Conservation (phyloP, 164 flowering plant species). For the Paratinospora sagittata region DNA sequence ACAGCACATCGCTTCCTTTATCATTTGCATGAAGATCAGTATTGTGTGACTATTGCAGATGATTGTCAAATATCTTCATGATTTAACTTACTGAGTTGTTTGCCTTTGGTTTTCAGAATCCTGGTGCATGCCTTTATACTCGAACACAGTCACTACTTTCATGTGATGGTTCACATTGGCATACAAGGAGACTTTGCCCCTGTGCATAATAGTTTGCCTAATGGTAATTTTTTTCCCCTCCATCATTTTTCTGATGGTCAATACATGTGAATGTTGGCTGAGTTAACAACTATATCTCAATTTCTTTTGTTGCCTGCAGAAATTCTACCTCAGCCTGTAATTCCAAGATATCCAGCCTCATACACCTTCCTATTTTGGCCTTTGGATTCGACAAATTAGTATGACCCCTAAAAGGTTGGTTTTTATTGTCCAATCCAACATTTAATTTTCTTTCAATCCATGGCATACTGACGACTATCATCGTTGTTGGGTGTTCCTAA, state of each 20-base stretch:
- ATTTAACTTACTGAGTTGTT: background rate
- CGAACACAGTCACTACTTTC: slow-evolving; percentile 51
- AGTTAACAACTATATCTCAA: background rate
- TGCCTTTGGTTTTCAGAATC: slow-evolving; percentile 51
- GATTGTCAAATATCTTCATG: background rate
- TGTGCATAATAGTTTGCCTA: slow-evolving; percentile 52
- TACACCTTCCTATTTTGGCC: background rate
- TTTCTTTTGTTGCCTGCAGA: background rate
- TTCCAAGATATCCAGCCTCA: background rate
- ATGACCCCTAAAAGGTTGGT: background rate
- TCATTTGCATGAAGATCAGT: background rate
- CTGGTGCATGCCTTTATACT: slow-evolving; percentile 85
- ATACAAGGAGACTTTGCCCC: slow-evolving; percentile 89
- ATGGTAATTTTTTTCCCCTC: slow-evolving; percentile 21
- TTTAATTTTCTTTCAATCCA: background rate
- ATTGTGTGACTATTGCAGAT: background rate
- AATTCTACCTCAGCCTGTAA: background rate
- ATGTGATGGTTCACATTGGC: slow-evolving; percentile 82
- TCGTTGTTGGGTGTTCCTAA: too few species aligned
- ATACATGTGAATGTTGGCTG: background rate
- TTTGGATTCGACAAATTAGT: background rate
- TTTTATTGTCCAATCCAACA: background rate
- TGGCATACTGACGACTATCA: background rate
- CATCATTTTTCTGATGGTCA: background rate
- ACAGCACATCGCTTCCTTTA: background rate